Evolutionary conservation across 345 rosid genomes (phyloP), one percentile per base, ranked within the genome.

Genomic region (Boechera divaricarpa): DNA sequence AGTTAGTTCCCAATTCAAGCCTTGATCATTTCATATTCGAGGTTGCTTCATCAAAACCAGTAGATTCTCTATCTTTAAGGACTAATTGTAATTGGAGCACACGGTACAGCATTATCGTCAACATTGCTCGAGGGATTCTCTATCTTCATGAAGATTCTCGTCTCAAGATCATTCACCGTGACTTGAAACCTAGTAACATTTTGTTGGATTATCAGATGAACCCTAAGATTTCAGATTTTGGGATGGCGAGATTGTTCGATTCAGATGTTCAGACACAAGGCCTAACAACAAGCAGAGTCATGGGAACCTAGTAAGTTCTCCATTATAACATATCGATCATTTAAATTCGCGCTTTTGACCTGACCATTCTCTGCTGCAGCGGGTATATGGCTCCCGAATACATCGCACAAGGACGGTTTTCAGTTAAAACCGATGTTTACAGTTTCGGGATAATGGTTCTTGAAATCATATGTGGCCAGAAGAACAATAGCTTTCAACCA

Each of bases 161-260:
- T 18, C 86, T 82, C 32, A 63, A 70, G 71, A 73, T 73, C 70
- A 52, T 73, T 41, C 70, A 49, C 48, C 61, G 61, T 15, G 76
- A 72, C 69, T 53, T 73, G 63, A 73, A 73, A 28, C 61, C 70
- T 63, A 73, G 63, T 63, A 61, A 72, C 29, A 66, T 85, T 10
- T 35, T 85, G 38, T 28, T 85, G 15, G 88, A 87, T 18, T 21
- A 18, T 5, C 65, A 76, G 2, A 83, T 87, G 85, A 85, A 79
- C 21, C 85, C 90, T 1, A 83, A 85, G 29, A 82, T 87, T 39
- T 85, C 83, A 12, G 87, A 87, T 52, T 87, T 85, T 11, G 88
- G 90, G 32, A 81, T 73, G 69, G 87, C 84, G 8, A 83, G 85
- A 28, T 51, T 78, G 0, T 75, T 83, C 38, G 81, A 49, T 58